Percentiles rank a stretch among this genome's conserved stretches.
phyloP scores from a whole-genome alignment of 2,329 filamentous ascomycete species.

The Torrubiellomyces zombiae region DNA sequence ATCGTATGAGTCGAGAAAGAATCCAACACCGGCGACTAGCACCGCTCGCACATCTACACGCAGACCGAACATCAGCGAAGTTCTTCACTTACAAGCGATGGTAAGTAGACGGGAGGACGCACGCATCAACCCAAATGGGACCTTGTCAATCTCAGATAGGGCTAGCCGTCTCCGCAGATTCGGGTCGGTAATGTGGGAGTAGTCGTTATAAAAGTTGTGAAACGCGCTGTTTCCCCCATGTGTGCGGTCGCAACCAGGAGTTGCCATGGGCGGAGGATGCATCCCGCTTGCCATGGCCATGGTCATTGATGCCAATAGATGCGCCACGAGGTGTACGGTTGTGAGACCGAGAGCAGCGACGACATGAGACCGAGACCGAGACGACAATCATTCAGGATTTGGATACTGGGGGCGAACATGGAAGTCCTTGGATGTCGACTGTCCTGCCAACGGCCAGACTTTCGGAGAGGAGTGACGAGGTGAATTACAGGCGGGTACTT shows the following conservation, averaged over 20 bases:
- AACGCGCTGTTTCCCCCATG: conserved; percentile 52
- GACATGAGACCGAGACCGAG: too few relatives aligned
- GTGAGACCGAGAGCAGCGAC: conserved; percentile 4
- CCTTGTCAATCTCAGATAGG: conserved; percentile 65
- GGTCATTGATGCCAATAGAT: too few relatives aligned
- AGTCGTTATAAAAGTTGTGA: conserved; percentile 61
- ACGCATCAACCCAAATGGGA: conserved; percentile 58
- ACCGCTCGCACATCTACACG: conserved; percentile 47
- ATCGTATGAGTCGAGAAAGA: conserved; percentile 70
- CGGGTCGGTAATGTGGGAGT: conserved; percentile 49
- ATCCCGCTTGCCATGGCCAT: too few relatives aligned
- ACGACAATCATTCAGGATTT: too few relatives aligned
- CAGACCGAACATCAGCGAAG: too few relatives aligned
- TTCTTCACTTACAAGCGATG: too few relatives aligned
- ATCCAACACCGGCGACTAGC: conserved; percentile 63
- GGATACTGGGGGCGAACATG: too few relatives aligned
- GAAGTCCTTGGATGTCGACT: too few relatives aligned
- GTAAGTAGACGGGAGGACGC: conserved; percentile 7
- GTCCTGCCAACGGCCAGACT: too few relatives aligned
- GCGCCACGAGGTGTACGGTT: too few relatives aligned
- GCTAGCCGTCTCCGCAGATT: conserved; percentile 60
- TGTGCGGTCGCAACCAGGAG: conserved; percentile 22
- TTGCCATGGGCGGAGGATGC: conserved; percentile 23
- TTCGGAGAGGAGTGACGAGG: too few relatives aligned
- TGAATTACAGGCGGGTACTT: too few relatives aligned